Conservation (phyloP, 1,139 yeast genomes). For the Protomyces inouyei region DNA sequence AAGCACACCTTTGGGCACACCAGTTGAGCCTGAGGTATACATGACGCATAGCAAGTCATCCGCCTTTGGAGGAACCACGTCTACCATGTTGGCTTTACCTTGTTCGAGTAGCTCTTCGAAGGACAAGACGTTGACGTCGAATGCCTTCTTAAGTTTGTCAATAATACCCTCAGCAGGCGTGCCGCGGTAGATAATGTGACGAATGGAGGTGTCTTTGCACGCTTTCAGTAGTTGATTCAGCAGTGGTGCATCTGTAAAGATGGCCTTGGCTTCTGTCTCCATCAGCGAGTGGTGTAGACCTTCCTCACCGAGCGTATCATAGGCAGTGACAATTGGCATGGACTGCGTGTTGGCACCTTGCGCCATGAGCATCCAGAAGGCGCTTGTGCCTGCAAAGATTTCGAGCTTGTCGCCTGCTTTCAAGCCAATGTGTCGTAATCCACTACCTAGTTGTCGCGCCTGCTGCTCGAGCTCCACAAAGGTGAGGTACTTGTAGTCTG, state of each 20-base stretch:
- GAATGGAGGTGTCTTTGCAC: constrained; percentile 58
- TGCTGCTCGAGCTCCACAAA: constrained; percentile 54
- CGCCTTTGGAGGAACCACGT: constrained; percentile 54
- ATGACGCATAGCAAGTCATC: constrained; percentile 84
- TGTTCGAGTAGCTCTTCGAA: constrained; percentile 60
- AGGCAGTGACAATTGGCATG: constrained; percentile 90
- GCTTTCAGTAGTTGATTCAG: constrained; percentile 66
- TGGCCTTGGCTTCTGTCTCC: constrained; percentile 71
- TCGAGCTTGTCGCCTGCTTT: constrained; percentile 64
- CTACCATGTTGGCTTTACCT: constrained; percentile 52
- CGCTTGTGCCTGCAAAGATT: constrained; percentile 60
- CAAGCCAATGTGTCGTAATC: constrained; percentile 71
- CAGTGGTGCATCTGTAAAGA: constrained; percentile 77
- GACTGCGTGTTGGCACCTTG: constrained; percentile 45
- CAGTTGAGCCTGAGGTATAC: constrained; percentile 99
- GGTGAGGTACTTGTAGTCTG: constrained; percentile 62
- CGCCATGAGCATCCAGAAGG: constrained; percentile 29
- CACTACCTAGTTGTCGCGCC: constrained; percentile 62
- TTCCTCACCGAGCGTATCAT: constrained; percentile 89
- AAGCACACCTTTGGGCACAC: constrained; percentile 95
- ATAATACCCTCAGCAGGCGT: constrained; percentile 59
- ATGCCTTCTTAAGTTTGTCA: constrained; percentile 53
- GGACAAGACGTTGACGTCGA: constrained; percentile 68
- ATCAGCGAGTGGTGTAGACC: constrained; percentile 83
- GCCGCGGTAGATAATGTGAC: constrained; percentile 68